Base-by-base conservation (phyloP, 306 rosid genomes). In the Gynostemma pentaphyllum region DNA sequence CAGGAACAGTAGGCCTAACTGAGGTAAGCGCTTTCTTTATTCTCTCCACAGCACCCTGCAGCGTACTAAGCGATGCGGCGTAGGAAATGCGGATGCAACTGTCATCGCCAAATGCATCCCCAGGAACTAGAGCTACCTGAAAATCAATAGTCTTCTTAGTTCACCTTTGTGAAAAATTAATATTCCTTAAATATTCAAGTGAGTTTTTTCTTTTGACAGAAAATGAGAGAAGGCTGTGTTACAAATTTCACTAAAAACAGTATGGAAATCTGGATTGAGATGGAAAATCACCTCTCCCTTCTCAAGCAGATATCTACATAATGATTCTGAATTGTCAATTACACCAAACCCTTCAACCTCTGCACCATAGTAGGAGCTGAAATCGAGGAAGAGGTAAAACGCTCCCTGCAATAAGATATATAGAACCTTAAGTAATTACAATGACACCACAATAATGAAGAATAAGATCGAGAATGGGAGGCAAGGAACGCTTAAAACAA, bases 101-200 rank as follows among this genome's bases (percentile, higher is more conserved):
- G 48, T 88, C 89, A 45, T 94, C 85, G 49, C 99, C 95, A 60
- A 88, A 94, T 29, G 94, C 99, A 75, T 82, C 83, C 65, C 99
- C 99, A 0, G 99, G 99, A 34, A 94, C 99, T 45, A 88, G 40
- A 8, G 99, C 99, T 46, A 94, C 96, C 99, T 94, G 86, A 42
- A 68, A 24, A 27, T 62, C 61, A 69, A 69, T 15, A 47, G 27
- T 30, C 70, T 45, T 41, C 53, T 55, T 19, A 62, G 18, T 34
- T 18, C 57, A 32, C 62, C 44, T 16, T 56, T 56, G 15, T 9
- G 15, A 34, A 3, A 27, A 34, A 32, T n/a, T 32, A 0, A 54
- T 16, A 2, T 46, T 4, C 4, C n/a, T 49, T 11, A 2, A 9
- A 5, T 19, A 22, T 49, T 49, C 51, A 21, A 51, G 10, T 6